These are phyloP conservation scores for Gentiana macrophylla DNA, from an alignment of 257 asterid genomes.

Conservation along the genomic window DNA sequence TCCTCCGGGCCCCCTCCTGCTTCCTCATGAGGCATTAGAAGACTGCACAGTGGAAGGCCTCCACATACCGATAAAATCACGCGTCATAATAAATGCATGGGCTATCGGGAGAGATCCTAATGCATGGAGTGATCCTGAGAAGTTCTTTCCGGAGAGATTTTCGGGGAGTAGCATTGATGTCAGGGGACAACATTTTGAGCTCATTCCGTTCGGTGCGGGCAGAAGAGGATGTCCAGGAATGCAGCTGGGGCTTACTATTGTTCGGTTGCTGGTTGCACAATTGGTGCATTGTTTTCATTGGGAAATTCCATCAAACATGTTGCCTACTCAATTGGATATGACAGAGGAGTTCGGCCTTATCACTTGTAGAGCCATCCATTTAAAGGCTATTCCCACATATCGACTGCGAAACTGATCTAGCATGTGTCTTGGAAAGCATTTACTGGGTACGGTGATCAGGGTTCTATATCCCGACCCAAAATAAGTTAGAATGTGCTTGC, in stretches of 20 bases:
- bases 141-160: constrained; percentile 16
- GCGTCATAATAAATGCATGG: constrained; percentile 15
- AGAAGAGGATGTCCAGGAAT: neutral
- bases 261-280: neutral
- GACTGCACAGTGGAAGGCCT: constrained; percentile 11
- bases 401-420: too few relatives aligned
- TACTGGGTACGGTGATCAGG: too few relatives aligned
- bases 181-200: constrained; percentile 25
- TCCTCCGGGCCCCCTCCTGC: constrained; percentile 18
- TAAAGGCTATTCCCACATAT: too few relatives aligned
- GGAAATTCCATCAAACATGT: neutral
- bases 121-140: constrained; percentile 14
- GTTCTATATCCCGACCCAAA: too few relatives aligned
- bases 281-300: neutral
- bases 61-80: constrained; percentile 8
- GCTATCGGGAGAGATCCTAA: constrained; percentile 14
- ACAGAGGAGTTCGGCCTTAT: too few relatives aligned
- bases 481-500: too few relatives aligned
- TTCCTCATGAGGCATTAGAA: constrained; percentile 11
- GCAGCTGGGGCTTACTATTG: too few relatives aligned
- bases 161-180: constrained; percentile 13
- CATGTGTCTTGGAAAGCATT: too few relatives aligned
- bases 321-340: neutral
- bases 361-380: too few relatives aligned
- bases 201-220: constrained; percentile 44